Evolutionary conservation across 345 rosid genomes (phyloP), one percentile per base, ranked within the genome.

Genomic region (Fremontodendron californicum): DNA sequence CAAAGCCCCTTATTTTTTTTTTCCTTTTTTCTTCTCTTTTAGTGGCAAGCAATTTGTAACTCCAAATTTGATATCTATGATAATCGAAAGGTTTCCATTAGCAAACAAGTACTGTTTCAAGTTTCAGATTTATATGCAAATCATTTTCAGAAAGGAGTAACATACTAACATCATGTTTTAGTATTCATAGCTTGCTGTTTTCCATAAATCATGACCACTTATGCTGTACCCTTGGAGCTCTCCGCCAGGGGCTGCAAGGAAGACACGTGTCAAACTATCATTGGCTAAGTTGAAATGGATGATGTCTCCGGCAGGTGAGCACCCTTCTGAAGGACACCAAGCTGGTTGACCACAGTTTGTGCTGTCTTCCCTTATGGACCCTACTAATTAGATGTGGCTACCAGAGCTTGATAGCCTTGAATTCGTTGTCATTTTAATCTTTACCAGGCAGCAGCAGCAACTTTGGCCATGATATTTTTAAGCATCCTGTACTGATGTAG

Each of bases 201-300:
- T 76, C 54, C 35, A 4, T 15, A 49, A 52, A 68, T 27, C 11
- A 57, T 33, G 67, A 42, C 54, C 37, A 55, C 19, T 21, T 19
- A 15, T 55, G 58, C 9, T 40, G 49, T 11, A 3, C 18, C 63
- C 52, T 76, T 76, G 65, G 51, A 52, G 55, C 51, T n/a, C 37
- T 60, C 55, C 1, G 4, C 13, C 18, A 77, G 74, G 74, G 84
- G 83, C 81, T 72, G 61, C 48, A 25, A 60, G 54, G 29, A 1
- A 23, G 18, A 10, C 73, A 27, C 6, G 21, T 16, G 37, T 27
- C 55, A 15, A 27, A 69, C 39, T 2, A 25, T 21, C 21, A 45
- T 45, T 25, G 21, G 21, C 6, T 15, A 27, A 45, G 55, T 45
- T 69, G 55, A 0, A 69, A 69, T 27, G 35, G 3, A 8, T 45